Evolutionary conservation across 1,284 basidiomycete genomes (phyloP), one percentile per base, ranked within the genome.

Genomic region (Cutaneotrichosporon curvatum): DNA sequence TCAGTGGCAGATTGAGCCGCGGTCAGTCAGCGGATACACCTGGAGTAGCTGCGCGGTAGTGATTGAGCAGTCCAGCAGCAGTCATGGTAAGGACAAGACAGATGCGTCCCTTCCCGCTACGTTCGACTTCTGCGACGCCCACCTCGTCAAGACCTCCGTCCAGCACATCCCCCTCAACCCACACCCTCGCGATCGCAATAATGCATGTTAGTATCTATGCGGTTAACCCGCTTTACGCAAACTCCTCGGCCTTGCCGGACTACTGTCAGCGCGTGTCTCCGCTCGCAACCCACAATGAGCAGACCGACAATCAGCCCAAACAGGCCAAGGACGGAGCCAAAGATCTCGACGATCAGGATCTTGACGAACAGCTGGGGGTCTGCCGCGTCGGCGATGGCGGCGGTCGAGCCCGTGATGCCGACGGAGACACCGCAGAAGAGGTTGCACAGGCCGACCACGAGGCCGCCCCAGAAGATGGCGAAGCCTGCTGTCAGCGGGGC

Each of bases 291-390:
- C 25, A 72, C 70, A 36, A 74, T 60, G n/a, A 72, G 65, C 36
- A 74, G 62, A 35, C 69, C 71, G 48, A 73, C 72, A 61, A 92
- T 94, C 54, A 94, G 74, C 19, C 90, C 90, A 63, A 94, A 94
- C 39, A 94, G 74, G 22, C 89, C 90, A 66, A 94, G 74, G 55
- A 92, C 87, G 60, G 87, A 90, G 50, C 88, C 89, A 65, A 95
- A 95, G 46, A 95, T 90, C 69, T 95, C 91, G 1, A 94, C 85
- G 48, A 96, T 83, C 48, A 95, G 80, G 53, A 95, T 87, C 73
- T 92, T 94, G 69, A 95, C 89, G 62, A 96, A 95, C 23, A 95
- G 71, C 45, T 83, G 80, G 5, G 90, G 88, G 71, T 96, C 90
- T 15, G 91, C 85, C 18, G 91, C 91, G 65, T 96, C 91, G 14